Conservation (phyloP, 305 asterid genomes). For the Fraxinus albicans region DNA sequence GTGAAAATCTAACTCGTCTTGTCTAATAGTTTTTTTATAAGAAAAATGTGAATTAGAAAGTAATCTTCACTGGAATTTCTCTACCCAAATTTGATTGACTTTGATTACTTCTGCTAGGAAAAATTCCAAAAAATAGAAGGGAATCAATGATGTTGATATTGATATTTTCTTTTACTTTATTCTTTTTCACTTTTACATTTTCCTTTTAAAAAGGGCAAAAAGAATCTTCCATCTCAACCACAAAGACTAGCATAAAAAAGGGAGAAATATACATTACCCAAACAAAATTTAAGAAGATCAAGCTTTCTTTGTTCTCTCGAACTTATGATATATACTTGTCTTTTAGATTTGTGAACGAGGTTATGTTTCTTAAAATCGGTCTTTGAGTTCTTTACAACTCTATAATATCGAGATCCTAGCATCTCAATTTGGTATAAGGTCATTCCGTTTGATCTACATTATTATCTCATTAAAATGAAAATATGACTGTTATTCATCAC, state of each 20-base stretch:
- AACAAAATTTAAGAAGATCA: too few species aligned
- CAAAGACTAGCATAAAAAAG: not conserved
- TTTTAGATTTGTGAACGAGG: not conserved
- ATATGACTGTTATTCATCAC: too few species aligned
- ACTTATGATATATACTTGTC: too few species aligned
- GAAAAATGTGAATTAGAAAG: not conserved
- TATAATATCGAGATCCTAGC: not conserved
- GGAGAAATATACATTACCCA: not conserved
- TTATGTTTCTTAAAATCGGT: not conserved
- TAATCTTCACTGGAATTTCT: not conserved
- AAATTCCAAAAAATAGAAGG: not conserved
- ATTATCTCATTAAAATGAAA: too few species aligned
- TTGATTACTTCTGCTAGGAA: too few species aligned
- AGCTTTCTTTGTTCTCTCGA: not conserved
- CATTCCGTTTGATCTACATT: too few species aligned
- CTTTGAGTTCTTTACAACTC: not conserved
- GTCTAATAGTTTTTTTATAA: too few species aligned
- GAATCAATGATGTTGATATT: not conserved
- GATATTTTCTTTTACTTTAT: not conserved
- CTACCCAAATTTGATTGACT: too few species aligned
- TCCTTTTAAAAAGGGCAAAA: not conserved
- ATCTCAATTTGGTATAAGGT: too few species aligned
- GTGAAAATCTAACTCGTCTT: not conserved
- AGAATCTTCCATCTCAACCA: not conserved
- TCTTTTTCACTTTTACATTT: not conserved